phyloP scores from a whole-genome alignment of 202 grass and related monocot genomes.

The Setaria viridis region DNA sequence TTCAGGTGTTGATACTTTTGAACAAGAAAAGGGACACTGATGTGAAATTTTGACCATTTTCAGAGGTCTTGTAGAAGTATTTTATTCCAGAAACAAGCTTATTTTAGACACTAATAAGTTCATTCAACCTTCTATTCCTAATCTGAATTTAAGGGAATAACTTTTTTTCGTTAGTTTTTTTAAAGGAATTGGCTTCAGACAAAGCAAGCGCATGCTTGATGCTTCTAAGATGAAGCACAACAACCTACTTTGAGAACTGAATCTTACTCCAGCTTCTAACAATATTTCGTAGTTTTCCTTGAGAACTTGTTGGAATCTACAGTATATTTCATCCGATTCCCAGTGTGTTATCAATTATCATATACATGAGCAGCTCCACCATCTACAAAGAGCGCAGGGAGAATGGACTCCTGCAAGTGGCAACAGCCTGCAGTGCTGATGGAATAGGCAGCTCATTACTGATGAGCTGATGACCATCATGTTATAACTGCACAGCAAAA shows the following conservation, averaged over 20 bases:
- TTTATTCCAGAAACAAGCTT: background rate
- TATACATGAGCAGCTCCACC: conserved; percentile 39
- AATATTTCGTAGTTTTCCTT: background rate
- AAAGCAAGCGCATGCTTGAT: background rate
- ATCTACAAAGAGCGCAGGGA: conserved; percentile 17
- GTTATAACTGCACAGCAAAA: conserved; percentile 13
- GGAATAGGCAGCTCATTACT: conserved; percentile 14
- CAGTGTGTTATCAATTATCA: conserved; percentile 28
- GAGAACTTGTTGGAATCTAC: background rate
- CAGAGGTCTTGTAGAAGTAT: background rate
- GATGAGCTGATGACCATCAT: background rate
- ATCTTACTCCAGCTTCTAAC: background rate
- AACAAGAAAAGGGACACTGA: background rate
- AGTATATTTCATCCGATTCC: conserved; percentile 40
- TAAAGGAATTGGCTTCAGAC: background rate
- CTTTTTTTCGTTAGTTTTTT: background rate
- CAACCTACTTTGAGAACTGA: background rate
- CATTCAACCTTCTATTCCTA: background rate
- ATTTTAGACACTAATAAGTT: background rate
- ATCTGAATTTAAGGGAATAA: background rate
- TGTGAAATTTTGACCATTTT: background rate
- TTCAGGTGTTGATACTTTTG: background rate
- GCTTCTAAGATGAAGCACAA: background rate
- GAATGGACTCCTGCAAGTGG: background rate
- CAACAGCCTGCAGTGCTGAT: background rate